Evolutionary conservation across 2,329 filamentous ascomycete species (phyloP), one percentile per base, ranked within the genome.

Genomic region (Graphilbum fragrans): DNA sequence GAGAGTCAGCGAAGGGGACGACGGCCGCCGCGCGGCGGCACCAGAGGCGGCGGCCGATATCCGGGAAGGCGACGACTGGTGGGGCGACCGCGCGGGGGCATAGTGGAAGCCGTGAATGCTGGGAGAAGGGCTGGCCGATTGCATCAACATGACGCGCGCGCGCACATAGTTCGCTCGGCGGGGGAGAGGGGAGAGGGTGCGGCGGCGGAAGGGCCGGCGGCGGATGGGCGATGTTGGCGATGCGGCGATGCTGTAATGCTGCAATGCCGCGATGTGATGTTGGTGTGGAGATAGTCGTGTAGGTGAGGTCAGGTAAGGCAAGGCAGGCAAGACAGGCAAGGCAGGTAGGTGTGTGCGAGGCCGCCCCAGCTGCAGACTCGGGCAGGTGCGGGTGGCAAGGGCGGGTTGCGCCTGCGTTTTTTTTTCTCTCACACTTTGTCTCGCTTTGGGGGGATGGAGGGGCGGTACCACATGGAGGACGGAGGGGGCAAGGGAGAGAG

Each of bases 91-190:
- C 51, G 61, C 57, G 59, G 69, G 59, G 52, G 64, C 64, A 66
- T 69, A 69, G 53, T 67, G 65, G 55, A 60, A 57, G 50, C 37
- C 50, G 47, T 53, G 56, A 41, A 67, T 63, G 52, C 60, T 59
- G 51, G 70, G 69, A 39, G 71, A 74, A 54, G 66, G 64, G 64
- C 66, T 72, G 60, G 67, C 62, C 53, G 71, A 74, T 55, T 69
- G 71, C 58, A 70, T 72, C 67, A 75, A 67, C 72, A 76, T 76
- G 65, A 40, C 43, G 45, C 39, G 39, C 32, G 25, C 31, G 37
- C 21, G 43, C 37, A 29, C 38, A 43, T 49, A 16, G 37, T 42
- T 36, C 16, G 36, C 38, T 33, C 23, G 23, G 23, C 23, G 23
- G 12, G 23, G 23, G 7, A 7, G 7, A 12, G 23, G 23, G 23